Percentiles rank a stretch among this genome's conserved stretches.
phyloP scores from a whole-genome alignment of 2,329 filamentous ascomycete genomes.

The Ophiostoma novo-ulmi region DNA sequence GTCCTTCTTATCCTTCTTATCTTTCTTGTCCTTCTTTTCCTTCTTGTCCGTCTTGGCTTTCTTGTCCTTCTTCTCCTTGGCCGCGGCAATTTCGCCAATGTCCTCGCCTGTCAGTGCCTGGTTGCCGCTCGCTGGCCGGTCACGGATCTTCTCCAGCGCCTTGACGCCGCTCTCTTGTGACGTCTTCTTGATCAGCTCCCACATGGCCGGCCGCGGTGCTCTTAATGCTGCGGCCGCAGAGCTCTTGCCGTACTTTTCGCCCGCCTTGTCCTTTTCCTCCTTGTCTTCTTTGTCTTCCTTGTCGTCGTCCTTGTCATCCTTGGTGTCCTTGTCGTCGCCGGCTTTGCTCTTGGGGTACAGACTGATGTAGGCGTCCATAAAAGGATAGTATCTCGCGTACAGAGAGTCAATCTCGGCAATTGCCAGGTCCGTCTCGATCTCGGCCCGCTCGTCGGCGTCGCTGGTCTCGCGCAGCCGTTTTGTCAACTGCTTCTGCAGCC shows the following conservation, averaged over 20 bases:
- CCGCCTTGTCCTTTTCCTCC: constrained; percentile 33
- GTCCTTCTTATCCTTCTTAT: constrained; percentile 16
- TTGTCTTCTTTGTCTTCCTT: constrained; percentile 36
- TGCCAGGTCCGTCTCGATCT: constrained; percentile 56
- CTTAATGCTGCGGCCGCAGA: constrained; percentile 42
- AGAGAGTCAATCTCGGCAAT: constrained; percentile 67
- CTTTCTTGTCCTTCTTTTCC: constrained; percentile 14
- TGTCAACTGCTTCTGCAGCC: constrained; percentile 60
- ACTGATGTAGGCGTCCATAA: constrained; percentile 64
- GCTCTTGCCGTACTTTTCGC: constrained; percentile 27
- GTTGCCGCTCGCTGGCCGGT: constrained; percentile 39
- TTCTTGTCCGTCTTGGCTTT: constrained; percentile 16
- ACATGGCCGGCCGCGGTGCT: constrained; percentile 56
- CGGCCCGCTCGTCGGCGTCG: constrained; percentile 47
- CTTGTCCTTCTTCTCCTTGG: constrained; percentile 10
- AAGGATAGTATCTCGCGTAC: constrained; percentile 68
- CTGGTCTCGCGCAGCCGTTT: constrained; percentile 51
- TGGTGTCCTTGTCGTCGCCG: constrained; percentile 35
- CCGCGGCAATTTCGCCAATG: constrained; percentile 13
- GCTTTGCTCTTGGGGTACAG: constrained; percentile 43
- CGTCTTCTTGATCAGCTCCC: constrained; percentile 60
- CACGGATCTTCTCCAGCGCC: constrained; percentile 51
- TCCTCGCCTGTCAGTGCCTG: neutral
- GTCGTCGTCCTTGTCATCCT: constrained; percentile 34
- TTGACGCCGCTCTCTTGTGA: constrained; percentile 54